Percentiles rank a stretch among this genome's conserved stretches.
Conservation (phyloP, 2,329 filamentous ascomycete species). For the Shiraia sp. region DNA sequence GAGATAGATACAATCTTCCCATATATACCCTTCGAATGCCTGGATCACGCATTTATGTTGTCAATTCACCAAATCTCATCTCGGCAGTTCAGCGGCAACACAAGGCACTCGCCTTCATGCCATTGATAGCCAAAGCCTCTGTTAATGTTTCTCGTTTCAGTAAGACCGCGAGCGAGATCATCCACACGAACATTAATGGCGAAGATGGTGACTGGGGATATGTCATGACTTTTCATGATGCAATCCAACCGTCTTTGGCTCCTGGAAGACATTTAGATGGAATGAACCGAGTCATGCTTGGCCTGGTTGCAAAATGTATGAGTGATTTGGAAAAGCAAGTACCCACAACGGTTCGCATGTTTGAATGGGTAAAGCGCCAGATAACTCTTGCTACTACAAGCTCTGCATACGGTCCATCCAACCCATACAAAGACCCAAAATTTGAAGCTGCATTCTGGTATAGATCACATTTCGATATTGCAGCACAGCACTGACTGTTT, state of each 20-base stretch:
- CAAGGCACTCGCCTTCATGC: constrained; percentile 42
- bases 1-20: constrained; percentile 22
- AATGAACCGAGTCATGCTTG: constrained; percentile 9
- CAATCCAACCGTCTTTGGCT: constrained; percentile 23
- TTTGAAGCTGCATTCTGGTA: constrained; percentile 42
- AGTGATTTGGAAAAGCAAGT: constrained; percentile 6
- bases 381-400: constrained; percentile 41
- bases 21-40: constrained; percentile 48
- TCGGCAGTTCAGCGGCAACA: constrained; percentile 40
- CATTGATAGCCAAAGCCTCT: constrained; percentile 42
- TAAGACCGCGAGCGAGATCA: constrained; percentile 31
- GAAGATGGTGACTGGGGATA: no score
- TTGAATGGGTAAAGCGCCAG: constrained; percentile 26
- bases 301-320: constrained; percentile 23
- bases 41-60: constrained; percentile 45
- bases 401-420: constrained; percentile 43
- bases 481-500: constrained; percentile 24
- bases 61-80: constrained; percentile 43
- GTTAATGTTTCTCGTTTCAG: constrained; percentile 36
- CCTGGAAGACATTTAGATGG: neutral
- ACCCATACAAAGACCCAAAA: constrained; percentile 38
- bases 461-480: neutral
- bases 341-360: neutral
- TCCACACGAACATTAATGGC: constrained; percentile 30
- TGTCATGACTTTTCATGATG: no score